Percentiles rank a stretch among this genome's conserved stretches.
Conservation (phyloP, 371 early-diverging fungal species). For the Catenaria anguillulae region DNA sequence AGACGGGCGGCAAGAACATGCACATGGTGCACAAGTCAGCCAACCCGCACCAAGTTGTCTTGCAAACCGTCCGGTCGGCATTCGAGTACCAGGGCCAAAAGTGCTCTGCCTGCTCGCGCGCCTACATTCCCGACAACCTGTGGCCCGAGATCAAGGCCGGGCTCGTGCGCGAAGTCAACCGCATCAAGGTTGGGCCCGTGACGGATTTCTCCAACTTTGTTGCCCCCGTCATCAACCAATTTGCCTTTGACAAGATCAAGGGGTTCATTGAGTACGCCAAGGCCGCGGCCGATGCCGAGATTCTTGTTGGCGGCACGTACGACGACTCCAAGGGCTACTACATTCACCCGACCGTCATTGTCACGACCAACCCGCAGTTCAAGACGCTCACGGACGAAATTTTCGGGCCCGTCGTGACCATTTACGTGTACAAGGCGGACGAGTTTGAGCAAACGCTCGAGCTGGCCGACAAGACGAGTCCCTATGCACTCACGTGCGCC, state of each 20-base stretch:
- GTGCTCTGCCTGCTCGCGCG: constrained; percentile 86
- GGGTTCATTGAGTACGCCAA: constrained; percentile 65
- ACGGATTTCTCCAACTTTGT: constrained; percentile 61
- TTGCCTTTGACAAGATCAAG: constrained; percentile 87
- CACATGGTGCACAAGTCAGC: constrained; percentile 73
- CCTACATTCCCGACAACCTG: constrained; percentile 73
- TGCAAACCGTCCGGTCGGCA: constrained; percentile 75
- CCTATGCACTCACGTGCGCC: constrained; percentile 81
- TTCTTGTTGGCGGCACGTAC: constrained; percentile 63
- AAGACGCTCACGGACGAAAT: constrained; percentile 89
- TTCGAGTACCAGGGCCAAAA: constrained; percentile 98
- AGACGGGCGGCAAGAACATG: constrained; percentile 98
- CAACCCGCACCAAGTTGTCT: constrained; percentile 25
- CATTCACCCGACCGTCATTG: constrained; percentile 79
- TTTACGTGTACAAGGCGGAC: constrained; percentile 75
- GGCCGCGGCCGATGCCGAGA: constrained; percentile 37
- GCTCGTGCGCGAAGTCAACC: constrained; percentile 46
- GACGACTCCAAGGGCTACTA: constrained; percentile 80
- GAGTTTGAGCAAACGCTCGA: constrained; percentile 55
- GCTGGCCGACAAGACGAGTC: constrained; percentile 60
- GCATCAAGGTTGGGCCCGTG: constrained; percentile 73
- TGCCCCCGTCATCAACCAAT: constrained; percentile 74
- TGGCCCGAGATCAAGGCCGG: constrained; percentile 56
- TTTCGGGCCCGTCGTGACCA: constrained; percentile 93
- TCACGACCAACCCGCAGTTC: constrained; percentile 66